Conservation (phyloP, 305 asterid species). For the Fraxinus sp. region DNA sequence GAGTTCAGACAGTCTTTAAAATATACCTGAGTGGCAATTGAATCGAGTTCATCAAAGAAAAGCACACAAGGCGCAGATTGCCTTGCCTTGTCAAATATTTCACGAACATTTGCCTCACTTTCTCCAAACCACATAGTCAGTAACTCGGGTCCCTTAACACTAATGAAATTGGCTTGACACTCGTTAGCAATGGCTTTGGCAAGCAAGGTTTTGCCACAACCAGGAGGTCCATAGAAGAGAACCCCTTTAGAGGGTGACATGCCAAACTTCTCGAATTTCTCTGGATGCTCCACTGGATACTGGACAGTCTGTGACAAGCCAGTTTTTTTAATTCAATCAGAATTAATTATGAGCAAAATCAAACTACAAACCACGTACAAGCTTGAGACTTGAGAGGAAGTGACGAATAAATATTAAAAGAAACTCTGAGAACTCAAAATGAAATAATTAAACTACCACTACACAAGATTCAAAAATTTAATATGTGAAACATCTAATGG, state of each 20-base stretch:
- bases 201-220: conserved; percentile 49
- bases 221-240: conserved; percentile 51
- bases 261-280: conserved; percentile 44
- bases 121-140: conserved; percentile 55
- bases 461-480: not conserved
- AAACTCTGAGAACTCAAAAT: not conserved
- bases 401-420: not conserved
- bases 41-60: conserved; percentile 50
- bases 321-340: not conserved
- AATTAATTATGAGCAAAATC: not conserved
- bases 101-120: conserved; percentile 51
- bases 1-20: not conserved
- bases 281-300: conserved; percentile 51
- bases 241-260: conserved; percentile 55
- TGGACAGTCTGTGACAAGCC: conserved; percentile 39
- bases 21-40: conserved; percentile 46
- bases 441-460: not conserved
- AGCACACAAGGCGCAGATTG: conserved; percentile 54
- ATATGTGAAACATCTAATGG: not conserved
- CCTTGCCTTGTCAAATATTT: conserved; percentile 50
- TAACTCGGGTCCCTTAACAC: conserved; percentile 46
- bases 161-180: conserved; percentile 47
- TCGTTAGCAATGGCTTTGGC: conserved; percentile 49
- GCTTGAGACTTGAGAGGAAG: not conserved
- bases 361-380: not conserved